A percentile compares a stretch with the other conserved stretches of the same genome.
These are phyloP conservation scores for Rhizopus microsporus DNA, from an alignment of 371 early-diverging fungal species.

Conservation along the genomic window DNA sequence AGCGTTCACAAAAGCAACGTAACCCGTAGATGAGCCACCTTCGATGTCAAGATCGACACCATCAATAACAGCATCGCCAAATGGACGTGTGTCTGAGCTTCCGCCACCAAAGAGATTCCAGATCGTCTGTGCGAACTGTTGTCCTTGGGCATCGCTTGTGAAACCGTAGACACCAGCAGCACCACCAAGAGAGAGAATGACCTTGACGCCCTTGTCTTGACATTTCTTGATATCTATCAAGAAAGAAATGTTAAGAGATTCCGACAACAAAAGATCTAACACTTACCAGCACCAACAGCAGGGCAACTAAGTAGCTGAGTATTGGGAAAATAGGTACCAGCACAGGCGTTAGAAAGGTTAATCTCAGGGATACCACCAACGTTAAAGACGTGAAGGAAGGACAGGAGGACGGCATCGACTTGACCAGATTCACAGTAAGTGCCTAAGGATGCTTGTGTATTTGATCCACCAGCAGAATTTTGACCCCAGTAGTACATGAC, in stretches of 20 bases:
- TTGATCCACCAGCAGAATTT: slow-evolving; percentile 34
- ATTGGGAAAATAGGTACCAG: slow-evolving; percentile 46
- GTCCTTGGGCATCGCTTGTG: slow-evolving; percentile 44
- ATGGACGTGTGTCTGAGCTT: slow-evolving; percentile 52
- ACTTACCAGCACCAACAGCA: slow-evolving; percentile 48
- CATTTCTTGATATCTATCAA: slow-evolving; percentile 60
- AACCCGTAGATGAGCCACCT: slow-evolving; percentile 56
- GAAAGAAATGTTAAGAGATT: background rate
- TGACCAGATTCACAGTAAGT: slow-evolving; percentile 56
- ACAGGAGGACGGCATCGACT: slow-evolving; percentile 58
- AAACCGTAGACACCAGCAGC: slow-evolving; percentile 67
- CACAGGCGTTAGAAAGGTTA: slow-evolving; percentile 67
- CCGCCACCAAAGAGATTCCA: slow-evolving; percentile 69
- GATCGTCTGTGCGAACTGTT: slow-evolving; percentile 56
- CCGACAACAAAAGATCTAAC: background rate
- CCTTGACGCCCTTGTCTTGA: slow-evolving; percentile 61
- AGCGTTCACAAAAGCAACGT: slow-evolving; percentile 35
- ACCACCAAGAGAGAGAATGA: slow-evolving; percentile 71
- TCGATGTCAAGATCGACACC: slow-evolving; percentile 78
- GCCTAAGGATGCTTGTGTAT: slow-evolving; percentile 44
- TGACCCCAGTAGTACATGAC: slow-evolving; percentile 40
- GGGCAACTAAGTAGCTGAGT: slow-evolving; percentile 60
- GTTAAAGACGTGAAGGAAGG: slow-evolving; percentile 62
- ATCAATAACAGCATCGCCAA: slow-evolving; percentile 62
- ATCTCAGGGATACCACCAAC: slow-evolving; percentile 45